Base-by-base conservation (phyloP, 2,329 filamentous ascomycete species). In the Aspergillus sp. region DNA sequence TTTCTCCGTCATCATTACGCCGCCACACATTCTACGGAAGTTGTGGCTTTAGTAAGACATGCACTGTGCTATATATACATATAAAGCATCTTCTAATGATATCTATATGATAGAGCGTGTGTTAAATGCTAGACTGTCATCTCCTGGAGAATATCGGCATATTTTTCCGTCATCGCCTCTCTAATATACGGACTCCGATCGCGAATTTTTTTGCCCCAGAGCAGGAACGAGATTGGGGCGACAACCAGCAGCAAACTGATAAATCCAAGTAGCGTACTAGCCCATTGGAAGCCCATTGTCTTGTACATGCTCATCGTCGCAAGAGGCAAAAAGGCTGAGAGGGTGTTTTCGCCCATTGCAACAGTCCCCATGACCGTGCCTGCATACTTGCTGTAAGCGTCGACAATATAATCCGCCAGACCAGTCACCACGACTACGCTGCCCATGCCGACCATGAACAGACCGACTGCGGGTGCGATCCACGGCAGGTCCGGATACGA, bases 371-470 rank as follows among this genome's bases (percentile, higher is more conserved):
- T 65, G 1, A 76, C 73, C 14, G 74, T 78, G 0, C 71, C 76
- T 3, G 78, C 76, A 52, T 77, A 78, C 22, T 74, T 69, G 22
- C 73, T 71, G 54, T 79, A 80, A 0, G 77, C 72, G 57, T 79
- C 75, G 4, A 72, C 70, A 10, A 76, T 64, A 47, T 78, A 77
- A 62, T 79, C 78, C 0, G 75, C 70, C 2, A 73, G 75, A n/a
- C 74, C 74, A 16, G 78, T 67, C 47, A 74, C 69, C 10, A 77
- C 76, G 20, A 68, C 63, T 1, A 69, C 68, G 4, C 74, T 75
- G n/a, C 66, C 71, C 8, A 70, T 59, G 0, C 75, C 74, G 3
- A 73, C 69, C 54, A 73, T 66, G 3, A 64, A 68, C 2, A 73
- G 54, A 5, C 64, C 65, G 4, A 65, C 44, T 3, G 63, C 60